Conservation (phyloP, 306 rosid genomes). For the Parietaria judaica region DNA sequence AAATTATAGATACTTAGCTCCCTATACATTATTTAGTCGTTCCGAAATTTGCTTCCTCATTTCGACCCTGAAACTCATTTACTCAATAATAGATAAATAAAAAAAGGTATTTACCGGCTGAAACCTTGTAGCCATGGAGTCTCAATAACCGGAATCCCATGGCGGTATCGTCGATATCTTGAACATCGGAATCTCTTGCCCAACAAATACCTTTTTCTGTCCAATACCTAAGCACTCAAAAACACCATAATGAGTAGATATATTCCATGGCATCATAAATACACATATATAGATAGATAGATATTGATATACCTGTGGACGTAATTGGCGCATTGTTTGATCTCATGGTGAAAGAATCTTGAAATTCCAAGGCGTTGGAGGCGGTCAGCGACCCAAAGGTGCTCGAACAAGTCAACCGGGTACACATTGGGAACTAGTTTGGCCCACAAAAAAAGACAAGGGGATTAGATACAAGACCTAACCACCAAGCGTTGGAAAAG, state of each 20-base stretch:
- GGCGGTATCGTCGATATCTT: conserved; percentile 76
- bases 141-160: conserved; percentile 81
- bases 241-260: not conserved
- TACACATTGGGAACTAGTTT: conserved; percentile 75
- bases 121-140: conserved; percentile 53
- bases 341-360: conserved; percentile 46
- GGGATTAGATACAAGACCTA: not conserved
- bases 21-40: too few species aligned
- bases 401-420: conserved; percentile 87
- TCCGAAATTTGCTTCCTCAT: too few species aligned
- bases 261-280: not conserved
- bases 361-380: conserved; percentile 81
- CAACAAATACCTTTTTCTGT: conserved; percentile 70
- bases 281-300: not conserved
- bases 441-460: not conserved
- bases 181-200: conserved; percentile 70
- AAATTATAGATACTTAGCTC: too few species aligned
- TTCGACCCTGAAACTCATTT: too few species aligned
- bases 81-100: too few species aligned
- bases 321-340: conserved; percentile 50
- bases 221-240: conserved; percentile 45
- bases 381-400: conserved; percentile 72
- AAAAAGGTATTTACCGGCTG: conserved; percentile 34
- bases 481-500: not conserved
- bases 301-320: conserved; percentile 43